Base-by-base conservation (phyloP, 257 asterid genomes). In the Scutellaria barbata region DNA sequence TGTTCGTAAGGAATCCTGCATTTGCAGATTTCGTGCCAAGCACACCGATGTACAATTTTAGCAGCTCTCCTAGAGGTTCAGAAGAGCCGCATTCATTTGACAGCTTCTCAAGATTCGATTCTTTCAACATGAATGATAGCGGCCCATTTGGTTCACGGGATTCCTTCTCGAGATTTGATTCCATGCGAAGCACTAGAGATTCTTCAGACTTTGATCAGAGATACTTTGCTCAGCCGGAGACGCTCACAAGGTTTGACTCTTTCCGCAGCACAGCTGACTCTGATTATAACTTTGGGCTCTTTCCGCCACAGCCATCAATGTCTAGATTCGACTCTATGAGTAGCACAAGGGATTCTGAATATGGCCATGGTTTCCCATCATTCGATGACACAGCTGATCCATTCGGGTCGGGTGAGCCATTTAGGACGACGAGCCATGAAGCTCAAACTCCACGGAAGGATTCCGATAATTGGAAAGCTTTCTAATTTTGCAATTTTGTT, bases 391-490 rank as follows among this genome's bases (percentile, higher is more conserved):
- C 86, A 10, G 43, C 68, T 1, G 98, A 90, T 82, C 96, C 95
- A 0, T 92, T 89, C 33, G 95, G 96, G 7, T 77, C 94, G 17
- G 71, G 69, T 10, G 96, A 25, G 56, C 92, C 94, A 5, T 92
- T 92, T 75, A 83, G 80, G 86, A 72, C 91, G 1, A 79, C 98
- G 1, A 30, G 35, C 35, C 63, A 25, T 10, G 96, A 92, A 69
- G 78, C 79, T 77, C 87, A 85, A 81, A 86, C 93, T 40, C 84
- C 97, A 3, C 83, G 81, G 77, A 90, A 74, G 75, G 95, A 88
- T 68, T 82, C 92, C 7, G 95, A 89, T 76, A 78, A 82, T 75
- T 90, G 96, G 97, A 93, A 81, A 82, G 96, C 98, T 22, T 92
- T 88, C 80, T 92, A 87, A 83, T 48, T 64, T 35, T 62, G 56